A percentile compares a stretch with the other conserved stretches of the same genome.
These are phyloP conservation scores for Hyaloscypha finlandica DNA, from an alignment of 495 filamentous ascomycete genomes.

Conservation along the genomic window DNA sequence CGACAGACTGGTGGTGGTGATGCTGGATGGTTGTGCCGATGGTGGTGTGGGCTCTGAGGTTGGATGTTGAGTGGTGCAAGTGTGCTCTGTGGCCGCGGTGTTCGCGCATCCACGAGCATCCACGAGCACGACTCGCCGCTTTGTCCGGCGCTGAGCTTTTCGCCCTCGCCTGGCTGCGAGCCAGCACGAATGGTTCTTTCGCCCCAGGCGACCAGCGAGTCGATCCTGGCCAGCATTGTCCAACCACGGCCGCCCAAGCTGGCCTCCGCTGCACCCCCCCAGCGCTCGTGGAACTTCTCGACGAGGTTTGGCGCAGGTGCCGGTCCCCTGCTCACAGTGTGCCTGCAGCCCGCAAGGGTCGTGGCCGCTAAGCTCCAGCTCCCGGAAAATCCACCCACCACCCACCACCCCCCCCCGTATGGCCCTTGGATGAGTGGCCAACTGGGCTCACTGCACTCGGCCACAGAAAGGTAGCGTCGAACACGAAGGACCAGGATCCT, in stretches of 20 bases:
- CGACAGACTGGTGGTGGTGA: not conserved
- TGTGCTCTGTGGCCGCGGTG: not conserved
- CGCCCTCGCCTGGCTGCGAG: not conserved
- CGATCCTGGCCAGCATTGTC: not conserved
- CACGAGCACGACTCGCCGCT: conserved; percentile 9
- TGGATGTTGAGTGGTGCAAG: too few species aligned
- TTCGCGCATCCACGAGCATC: not conserved
- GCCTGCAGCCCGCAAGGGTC: not conserved
- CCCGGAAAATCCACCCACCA: conserved; percentile 6
- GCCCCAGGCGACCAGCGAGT: not conserved
- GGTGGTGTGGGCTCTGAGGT: not conserved
- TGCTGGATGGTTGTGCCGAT: not conserved
- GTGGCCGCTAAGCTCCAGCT: not conserved
- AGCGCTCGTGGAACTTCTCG: not conserved
- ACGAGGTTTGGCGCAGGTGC: too few species aligned
- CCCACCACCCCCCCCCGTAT: too few species aligned
- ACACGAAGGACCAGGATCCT: conserved; percentile 23
- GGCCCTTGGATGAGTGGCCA: not conserved
- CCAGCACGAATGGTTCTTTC: not conserved
- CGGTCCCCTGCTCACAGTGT: not conserved
- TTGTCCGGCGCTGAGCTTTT: not conserved
- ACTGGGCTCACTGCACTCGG: not conserved
- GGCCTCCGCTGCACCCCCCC: not conserved
- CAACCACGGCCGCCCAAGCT: conserved; percentile 2
- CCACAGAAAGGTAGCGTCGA: conserved; percentile 23